Base-by-base conservation (phyloP, 2,329 filamentous ascomycete genomes). In the Colletotrichum cordylinicola region DNA sequence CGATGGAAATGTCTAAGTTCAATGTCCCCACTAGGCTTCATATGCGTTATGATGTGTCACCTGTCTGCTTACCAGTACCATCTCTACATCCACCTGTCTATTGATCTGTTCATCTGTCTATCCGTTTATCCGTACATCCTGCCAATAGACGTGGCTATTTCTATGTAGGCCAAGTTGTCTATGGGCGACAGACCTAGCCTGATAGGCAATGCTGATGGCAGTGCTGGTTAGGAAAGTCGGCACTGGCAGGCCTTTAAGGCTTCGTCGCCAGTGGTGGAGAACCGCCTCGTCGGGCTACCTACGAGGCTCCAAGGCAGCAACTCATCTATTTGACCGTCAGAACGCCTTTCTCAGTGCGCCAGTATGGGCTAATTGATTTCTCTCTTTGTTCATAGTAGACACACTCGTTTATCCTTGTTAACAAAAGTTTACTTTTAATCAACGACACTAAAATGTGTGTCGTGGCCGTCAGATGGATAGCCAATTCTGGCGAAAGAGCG, bases 341-440 rank as follows among this genome's bases (percentile, higher is more conserved):
- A 33, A 13, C 43, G 43, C 43, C 43, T 48, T 21, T 48, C 2
- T n/a, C 3, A 33, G 18, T 13, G 18, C n/a, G 9, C 2, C 10
- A 21, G 9, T 21, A 4, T 21, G n/a, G 6, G 16, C 39, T 10
- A 2, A 43, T 4, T n/a, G 9, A 2, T n/a, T 43, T n/a, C 39
- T n/a, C 8, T 43, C 5, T n/a, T 43, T 43, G 18, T 43, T 3
- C 10, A n/a, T n/a, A 18, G 8, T n/a, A 5, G 39, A 43, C 18
- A 6, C 8, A 9, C 39, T n/a, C 16, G 16, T 2, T 16, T 6
- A 8, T 43, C 2, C 16, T 6, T n/a, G 4, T 18, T 10, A 0
- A 43, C 3, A n/a, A 8, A 18, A 9, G 8, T 16, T 10, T n/a
- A 5, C 3, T 18, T 2, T 43, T 6, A 10, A 10, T 6, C 9